Evolutionary conservation across 1,284 basidiomycete species (phyloP), one percentile per base, ranked within the genome.

Genomic region (Prillingera fragicola): DNA sequence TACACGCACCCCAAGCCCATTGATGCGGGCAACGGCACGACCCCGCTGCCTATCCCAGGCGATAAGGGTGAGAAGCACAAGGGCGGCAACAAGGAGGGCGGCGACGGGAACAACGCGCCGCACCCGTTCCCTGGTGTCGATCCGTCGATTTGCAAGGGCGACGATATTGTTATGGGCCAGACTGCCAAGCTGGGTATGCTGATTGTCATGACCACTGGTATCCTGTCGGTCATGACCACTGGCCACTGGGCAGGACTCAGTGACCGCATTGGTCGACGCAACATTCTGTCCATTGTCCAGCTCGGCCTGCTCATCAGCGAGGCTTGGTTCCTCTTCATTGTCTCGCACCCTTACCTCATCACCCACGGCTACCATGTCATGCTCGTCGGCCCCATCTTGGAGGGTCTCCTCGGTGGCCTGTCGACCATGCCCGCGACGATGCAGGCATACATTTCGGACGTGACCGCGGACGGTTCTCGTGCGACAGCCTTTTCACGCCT

Each of bases 231-330:
- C 0, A 67, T 91, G 25, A 89, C 86, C 1, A 87, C 87, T 0
- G 86, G 85, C 8, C 88, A 82, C 78, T 95, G 90, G 90, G 86
- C 86, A 27, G 78, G 79, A 47, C 83, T 84, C 34, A 82, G 86
- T 8, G 87, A 92, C 62, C 75, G 80, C 15, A 70, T 83, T 47
- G 90, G 90, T 9, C 77, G 90, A 22, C 85, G 80, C 5, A 78
- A 76, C 35, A 81, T 92, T 25, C 77, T 94, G 42, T 80, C 83
- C 10, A 70, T 82, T 19, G 73, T 82, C 13, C 81, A 84, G 5
- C 54, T 83, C 15, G 87, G 89, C 4, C 67, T 89, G 2, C 75
- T 90, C 19, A 3, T 15, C 56, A 88, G 85, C 33, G 88, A 91
- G 62, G 57, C 85, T 24, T 78, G 77, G 12, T 90, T 90, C 65